These are phyloP conservation scores for Neurospora sp. DNA, from an alignment of 495 filamentous ascomycete species.

Conservation along the genomic window DNA sequence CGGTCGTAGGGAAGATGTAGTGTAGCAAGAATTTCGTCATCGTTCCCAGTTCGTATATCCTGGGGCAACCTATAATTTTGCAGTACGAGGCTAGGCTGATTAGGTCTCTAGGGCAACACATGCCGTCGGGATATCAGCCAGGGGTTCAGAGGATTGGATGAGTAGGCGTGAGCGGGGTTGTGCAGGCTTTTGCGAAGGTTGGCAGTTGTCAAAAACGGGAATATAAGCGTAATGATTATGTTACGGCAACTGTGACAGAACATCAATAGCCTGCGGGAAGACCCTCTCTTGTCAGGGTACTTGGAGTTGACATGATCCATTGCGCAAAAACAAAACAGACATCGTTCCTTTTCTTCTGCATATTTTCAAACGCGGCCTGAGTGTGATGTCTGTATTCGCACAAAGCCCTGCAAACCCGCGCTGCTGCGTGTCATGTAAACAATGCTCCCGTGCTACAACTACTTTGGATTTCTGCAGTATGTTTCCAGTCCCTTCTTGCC, in stretches of 20 bases:
- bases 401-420: neutral
- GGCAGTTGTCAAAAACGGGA: neutral
- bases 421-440: neutral
- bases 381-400: neutral
- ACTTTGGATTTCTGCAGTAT: neutral
- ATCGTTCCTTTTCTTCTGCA: neutral
- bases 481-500: neutral
- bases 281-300: neutral
- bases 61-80: neutral
- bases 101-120: neutral
- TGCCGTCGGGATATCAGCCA: neutral
- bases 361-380: neutral
- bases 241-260: neutral
- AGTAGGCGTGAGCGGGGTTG: neutral
- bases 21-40: neutral
- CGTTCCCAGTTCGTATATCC: neutral
- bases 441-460: neutral
- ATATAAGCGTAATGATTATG: neutral
- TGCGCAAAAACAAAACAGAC: neutral
- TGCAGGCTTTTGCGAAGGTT: neutral
- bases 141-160: neutral
- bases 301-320: neutral
- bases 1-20: neutral
- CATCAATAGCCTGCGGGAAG: neutral
- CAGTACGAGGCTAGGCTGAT: neutral